Evolutionary conservation across 805 yeast genomes (phyloP).

Genomic region (Candida alai): DNA sequence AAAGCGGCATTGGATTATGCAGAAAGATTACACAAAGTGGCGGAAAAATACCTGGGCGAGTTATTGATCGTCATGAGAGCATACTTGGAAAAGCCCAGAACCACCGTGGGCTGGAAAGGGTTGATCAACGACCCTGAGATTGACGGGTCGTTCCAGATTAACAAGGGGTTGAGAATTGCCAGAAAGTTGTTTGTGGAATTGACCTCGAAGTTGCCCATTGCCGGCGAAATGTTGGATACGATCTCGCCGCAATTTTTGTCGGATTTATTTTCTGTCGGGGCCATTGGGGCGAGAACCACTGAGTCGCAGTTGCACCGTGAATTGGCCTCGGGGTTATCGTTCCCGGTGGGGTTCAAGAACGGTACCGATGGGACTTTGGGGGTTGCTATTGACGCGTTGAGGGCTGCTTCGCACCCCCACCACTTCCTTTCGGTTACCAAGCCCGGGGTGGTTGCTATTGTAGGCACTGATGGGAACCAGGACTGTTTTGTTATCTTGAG

Average conservation of each 20-base stretch:
- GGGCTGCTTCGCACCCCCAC: conserved; percentile 89
- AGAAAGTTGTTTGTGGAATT: conserved; percentile 82
- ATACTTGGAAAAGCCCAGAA: conserved; percentile 95
- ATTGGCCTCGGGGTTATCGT: conserved; percentile 91
- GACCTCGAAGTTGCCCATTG: conserved; percentile 85
- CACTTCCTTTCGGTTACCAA: conserved; percentile 94
- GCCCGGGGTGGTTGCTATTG: conserved; percentile 94
- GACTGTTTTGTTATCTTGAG: conserved; percentile 89
- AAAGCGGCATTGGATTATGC: conserved; percentile 89
- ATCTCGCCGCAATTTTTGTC: conserved; percentile 94
- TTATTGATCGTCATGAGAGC: conserved; percentile 93
- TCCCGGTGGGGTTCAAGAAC: conserved; percentile 98
- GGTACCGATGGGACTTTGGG: conserved; percentile 96
- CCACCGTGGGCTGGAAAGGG: conserved; percentile 99
- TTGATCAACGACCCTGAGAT: conserved; percentile 95
- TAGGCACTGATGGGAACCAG: conserved; percentile 89
- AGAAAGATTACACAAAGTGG: conserved; percentile 51
- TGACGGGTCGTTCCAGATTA: conserved; percentile 87
- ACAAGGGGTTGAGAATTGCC: conserved; percentile 88
- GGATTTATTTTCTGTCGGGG: conserved; percentile 93
- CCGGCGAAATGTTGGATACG: conserved; percentile 96
- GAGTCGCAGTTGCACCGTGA: conserved; percentile 98
- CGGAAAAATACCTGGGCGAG: conserved; percentile 66
- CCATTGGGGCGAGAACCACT: conserved; percentile 98
- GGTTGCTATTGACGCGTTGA: conserved; percentile 91